Evolutionary conservation across 495 filamentous ascomycete genomes (phyloP).

Genomic region (Oidiodendron maius): DNA sequence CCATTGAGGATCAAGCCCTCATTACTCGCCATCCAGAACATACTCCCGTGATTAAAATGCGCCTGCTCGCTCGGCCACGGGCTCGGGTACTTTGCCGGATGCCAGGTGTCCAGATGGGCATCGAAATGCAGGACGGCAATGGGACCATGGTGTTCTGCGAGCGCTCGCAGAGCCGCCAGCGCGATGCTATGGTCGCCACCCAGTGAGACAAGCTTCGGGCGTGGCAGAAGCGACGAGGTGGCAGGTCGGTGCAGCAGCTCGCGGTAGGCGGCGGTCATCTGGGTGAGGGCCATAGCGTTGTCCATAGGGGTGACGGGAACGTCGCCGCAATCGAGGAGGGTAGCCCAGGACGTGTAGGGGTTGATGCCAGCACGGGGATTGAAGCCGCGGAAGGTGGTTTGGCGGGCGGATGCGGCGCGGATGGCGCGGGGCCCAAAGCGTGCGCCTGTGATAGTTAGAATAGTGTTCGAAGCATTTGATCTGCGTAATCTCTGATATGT

Average conservation of each 20-base stretch:
- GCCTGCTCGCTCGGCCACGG: conserved; percentile 65
- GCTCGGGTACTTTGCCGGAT: conserved; percentile 69
- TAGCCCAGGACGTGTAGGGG: conserved; percentile 50
- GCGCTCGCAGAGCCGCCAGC: conserved; percentile 65
- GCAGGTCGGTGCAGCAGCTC: conserved; percentile 34
- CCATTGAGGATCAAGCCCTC: conserved; percentile 67
- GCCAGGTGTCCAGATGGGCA: conserved; percentile 75
- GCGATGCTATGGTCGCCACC: conserved; percentile 81
- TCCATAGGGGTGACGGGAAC: conserved; percentile 62
- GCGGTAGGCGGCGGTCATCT: conserved; percentile 39
- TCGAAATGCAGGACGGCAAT: conserved; percentile 83
- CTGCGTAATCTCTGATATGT: conserved; percentile 13
- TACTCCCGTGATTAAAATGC: conserved; percentile 76
- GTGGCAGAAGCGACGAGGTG: conserved; percentile 21
- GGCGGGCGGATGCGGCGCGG: conserved; percentile 67
- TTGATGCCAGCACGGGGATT: conserved; percentile 74
- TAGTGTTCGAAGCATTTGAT: not conserved
- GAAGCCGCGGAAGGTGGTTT: conserved; percentile 67
- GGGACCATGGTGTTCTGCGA: conserved; percentile 65
- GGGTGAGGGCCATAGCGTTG: conserved; percentile 62
- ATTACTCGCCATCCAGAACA: conserved; percentile 76
- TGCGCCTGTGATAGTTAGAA: conserved; percentile 44
- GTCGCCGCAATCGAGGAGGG: conserved; percentile 69
- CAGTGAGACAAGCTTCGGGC: conserved; percentile 67
- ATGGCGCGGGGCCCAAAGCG: conserved; percentile 81